phyloP scores from a whole-genome alignment of 2,329 filamentous ascomycete species.

The Intubia oerlemansii region DNA sequence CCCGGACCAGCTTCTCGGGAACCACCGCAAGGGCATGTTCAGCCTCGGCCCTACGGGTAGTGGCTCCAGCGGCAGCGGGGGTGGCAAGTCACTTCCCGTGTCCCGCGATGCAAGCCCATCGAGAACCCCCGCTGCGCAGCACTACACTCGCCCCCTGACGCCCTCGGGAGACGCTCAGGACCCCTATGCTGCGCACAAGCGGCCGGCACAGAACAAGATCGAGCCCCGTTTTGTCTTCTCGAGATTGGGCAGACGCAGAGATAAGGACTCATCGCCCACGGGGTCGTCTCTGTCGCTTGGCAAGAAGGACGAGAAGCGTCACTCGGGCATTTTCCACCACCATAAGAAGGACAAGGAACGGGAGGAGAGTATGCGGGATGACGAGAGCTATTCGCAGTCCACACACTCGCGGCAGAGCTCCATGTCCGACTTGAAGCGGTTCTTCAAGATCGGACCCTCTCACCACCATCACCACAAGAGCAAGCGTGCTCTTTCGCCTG shows the following conservation, averaged over 20 bases:
- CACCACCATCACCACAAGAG: constrained; percentile 45
- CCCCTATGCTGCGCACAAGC: constrained; percentile 66
- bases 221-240: constrained; percentile 75
- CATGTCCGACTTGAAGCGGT: constrained; percentile 91
- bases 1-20: constrained; percentile 9
- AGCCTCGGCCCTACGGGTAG: constrained; percentile 18
- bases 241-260: constrained; percentile 56
- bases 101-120: constrained; percentile 45
- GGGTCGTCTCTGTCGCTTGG: constrained; percentile 29
- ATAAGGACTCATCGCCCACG: constrained; percentile 34
- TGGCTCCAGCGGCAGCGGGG: constrained; percentile 14
- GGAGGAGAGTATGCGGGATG: constrained; percentile 20
- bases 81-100: constrained; percentile 26
- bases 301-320: constrained; percentile 28
- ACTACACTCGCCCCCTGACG: constrained; percentile 54
- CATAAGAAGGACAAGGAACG: constrained; percentile 14
- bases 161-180: constrained; percentile 64
- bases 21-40: constrained; percentile 34
- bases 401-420: constrained; percentile 45
- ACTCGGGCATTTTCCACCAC: constrained; percentile 20
- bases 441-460: constrained; percentile 63
- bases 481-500: constrained; percentile 45
- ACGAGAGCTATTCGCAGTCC: constrained; percentile 24
- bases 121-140: constrained; percentile 34
- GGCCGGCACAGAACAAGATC: constrained; percentile 45